Conservation (phyloP, 2,329 filamentous ascomycete genomes). For the Passalora sequoiae region DNA sequence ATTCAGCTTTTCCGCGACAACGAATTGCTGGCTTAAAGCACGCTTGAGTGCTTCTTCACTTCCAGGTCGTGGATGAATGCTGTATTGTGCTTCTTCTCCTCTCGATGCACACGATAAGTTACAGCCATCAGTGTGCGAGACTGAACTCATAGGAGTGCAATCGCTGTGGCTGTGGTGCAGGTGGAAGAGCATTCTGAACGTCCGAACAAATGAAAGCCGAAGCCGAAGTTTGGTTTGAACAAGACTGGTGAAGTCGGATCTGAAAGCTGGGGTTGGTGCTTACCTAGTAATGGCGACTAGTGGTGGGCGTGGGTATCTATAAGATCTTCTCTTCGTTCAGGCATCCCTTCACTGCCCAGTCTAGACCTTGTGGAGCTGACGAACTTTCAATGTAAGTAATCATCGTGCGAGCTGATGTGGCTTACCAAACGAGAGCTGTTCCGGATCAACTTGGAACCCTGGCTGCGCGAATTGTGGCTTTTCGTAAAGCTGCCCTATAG, state of each 20-base stretch:
- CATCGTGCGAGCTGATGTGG: neutral
- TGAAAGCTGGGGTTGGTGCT: neutral
- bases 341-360: neutral
- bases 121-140: neutral
- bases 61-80: neutral
- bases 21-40: neutral
- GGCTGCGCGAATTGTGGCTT: neutral
- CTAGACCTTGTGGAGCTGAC: neutral
- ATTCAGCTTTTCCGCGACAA: neutral
- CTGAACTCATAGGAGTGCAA: neutral
- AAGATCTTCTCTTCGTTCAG: neutral
- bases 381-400: neutral
- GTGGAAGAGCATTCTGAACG: neutral
- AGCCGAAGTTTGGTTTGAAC: neutral
- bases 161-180: neutral
- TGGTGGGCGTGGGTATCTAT: neutral
- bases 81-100: neutral
- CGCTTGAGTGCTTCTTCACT: neutral
- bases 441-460: neutral
- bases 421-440: neutral
- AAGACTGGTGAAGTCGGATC: neutral
- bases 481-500: neutral
- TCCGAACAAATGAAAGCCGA: no score
- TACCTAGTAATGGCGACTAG: neutral
- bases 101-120: conserved; percentile 1